phyloP scores from a whole-genome alignment of 2,329 filamentous ascomycete species.

The Pyrenophora graminea region DNA sequence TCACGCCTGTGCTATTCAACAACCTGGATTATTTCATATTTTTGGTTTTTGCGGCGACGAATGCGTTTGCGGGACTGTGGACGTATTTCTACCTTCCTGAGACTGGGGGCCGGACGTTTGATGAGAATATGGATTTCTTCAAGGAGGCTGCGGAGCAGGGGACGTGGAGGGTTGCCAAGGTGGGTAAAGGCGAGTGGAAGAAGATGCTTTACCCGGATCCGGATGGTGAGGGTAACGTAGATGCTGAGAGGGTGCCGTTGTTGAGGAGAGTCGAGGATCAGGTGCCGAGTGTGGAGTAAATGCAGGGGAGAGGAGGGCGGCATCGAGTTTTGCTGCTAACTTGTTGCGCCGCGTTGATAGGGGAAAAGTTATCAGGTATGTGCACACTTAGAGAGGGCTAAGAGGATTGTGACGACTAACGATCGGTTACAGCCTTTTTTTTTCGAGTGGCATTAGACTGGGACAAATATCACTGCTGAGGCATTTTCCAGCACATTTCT shows the following conservation, averaged over 20 bases:
- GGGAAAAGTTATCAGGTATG: too few relatives aligned
- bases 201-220: slow-evolving; percentile 50
- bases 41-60: slow-evolving; percentile 60
- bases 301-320: neutral
- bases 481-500: too few relatives aligned
- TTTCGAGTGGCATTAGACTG: too few relatives aligned
- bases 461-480: too few relatives aligned
- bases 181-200: slow-evolving; percentile 57
- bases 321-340: too few relatives aligned
- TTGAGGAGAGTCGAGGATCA: slow-evolving; percentile 52
- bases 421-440: too few relatives aligned
- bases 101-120: slow-evolving; percentile 62
- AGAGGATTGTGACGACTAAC: too few relatives aligned
- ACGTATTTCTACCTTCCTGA: slow-evolving; percentile 60
- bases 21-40: slow-evolving; percentile 64
- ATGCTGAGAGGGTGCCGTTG: slow-evolving; percentile 54
- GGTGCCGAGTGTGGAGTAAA: slow-evolving; percentile 34
- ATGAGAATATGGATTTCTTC: slow-evolving; percentile 65
- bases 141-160: slow-evolving; percentile 55
- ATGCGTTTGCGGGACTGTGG: slow-evolving; percentile 59
- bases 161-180: slow-evolving; percentile 59
- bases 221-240: slow-evolving; percentile 40
- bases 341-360: too few relatives aligned
- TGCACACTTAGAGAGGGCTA: too few relatives aligned
- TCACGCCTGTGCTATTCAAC: slow-evolving; percentile 64